Percentiles rank a stretch among this genome's conserved stretches.
These are phyloP conservation scores for Candida chauliodis DNA, from an alignment of 805 yeast genomes.

Conservation along the genomic window DNA sequence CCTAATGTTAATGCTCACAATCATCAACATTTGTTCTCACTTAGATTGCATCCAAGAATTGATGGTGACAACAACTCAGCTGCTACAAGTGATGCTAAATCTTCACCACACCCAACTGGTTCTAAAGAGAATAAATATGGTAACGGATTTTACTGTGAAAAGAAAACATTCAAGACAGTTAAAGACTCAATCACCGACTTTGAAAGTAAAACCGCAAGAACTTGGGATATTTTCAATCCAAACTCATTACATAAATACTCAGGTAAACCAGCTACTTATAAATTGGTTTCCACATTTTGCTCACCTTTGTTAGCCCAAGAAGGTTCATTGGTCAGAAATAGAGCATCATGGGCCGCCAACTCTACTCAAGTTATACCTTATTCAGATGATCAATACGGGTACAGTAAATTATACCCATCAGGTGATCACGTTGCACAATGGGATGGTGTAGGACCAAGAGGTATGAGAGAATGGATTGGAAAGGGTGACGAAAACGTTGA, in stretches of 20 bases:
- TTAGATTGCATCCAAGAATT: conserved; percentile 75
- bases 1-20: conserved; percentile 82
- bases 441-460: conserved; percentile 64
- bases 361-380: conserved; percentile 69
- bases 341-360: conserved; percentile 79
- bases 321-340: conserved; percentile 70
- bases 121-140: conserved; percentile 73
- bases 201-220: conserved; percentile 60
- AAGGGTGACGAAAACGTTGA: conserved; percentile 56
- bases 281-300: conserved; percentile 71
- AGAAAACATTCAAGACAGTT: conserved; percentile 65
- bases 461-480: conserved; percentile 68
- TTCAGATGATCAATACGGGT: conserved; percentile 47
- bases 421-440: conserved; percentile 76
- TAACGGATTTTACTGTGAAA: conserved; percentile 67
- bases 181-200: conserved; percentile 61
- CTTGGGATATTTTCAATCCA: conserved; percentile 80
- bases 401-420: conserved; percentile 72
- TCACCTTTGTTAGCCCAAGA: conserved; percentile 71
- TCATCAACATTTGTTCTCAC: conserved; percentile 79
- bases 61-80: conserved; percentile 80
- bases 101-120: conserved; percentile 59
- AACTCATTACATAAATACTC: conserved; percentile 62
- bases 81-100: conserved; percentile 59
- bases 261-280: conserved; percentile 72